phyloP scores from a whole-genome alignment of 306 rosid species.

The Rosa persica region DNA sequence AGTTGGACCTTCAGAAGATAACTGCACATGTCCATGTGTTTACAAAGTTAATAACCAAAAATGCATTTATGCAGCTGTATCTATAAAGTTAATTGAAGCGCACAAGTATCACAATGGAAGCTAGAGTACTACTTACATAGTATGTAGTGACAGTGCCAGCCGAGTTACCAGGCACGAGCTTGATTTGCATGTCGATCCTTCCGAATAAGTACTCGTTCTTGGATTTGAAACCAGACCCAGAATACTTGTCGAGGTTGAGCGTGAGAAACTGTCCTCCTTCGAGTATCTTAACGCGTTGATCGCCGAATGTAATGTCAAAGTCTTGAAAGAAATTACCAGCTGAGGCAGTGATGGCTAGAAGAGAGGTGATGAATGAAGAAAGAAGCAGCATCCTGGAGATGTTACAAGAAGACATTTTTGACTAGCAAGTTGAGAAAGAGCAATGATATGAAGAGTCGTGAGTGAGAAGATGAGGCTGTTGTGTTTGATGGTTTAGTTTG shows the following conservation, averaged over 20 bases:
- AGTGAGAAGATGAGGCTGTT: neutral
- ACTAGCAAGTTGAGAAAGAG: neutral
- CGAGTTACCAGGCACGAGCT: slow-evolving; percentile 79
- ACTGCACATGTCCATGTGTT: slow-evolving; percentile 28
- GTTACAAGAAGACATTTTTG: slow-evolving; percentile 25
- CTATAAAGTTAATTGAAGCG: neutral
- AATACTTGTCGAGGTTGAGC: slow-evolving; percentile 64
- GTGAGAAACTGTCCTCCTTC: slow-evolving; percentile 64
- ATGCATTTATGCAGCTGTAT: neutral
- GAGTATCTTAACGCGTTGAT: slow-evolving; percentile 49
- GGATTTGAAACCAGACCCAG: slow-evolving; percentile 84
- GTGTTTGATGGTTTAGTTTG: neutral
- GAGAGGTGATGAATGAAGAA: slow-evolving; percentile 10
- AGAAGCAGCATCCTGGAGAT: neutral
- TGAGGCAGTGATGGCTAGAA: slow-evolving; percentile 23
- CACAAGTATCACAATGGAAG: neutral
- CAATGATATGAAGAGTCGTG: neutral
- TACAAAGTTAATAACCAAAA: neutral
- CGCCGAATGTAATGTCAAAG: slow-evolving; percentile 69
- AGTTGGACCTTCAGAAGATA: slow-evolving; percentile 60
- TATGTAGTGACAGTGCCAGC: slow-evolving; percentile 91
- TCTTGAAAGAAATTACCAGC: slow-evolving; percentile 64
- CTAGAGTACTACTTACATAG: slow-evolving; percentile 48
- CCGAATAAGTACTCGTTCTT: slow-evolving; percentile 64
- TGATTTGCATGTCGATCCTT: slow-evolving; percentile 77